Percentiles rank a stretch among this genome's conserved stretches.
Evolutionary conservation across 139 green algal genomes (phyloP).

Genomic region (Chlamydomonas sp.): DNA sequence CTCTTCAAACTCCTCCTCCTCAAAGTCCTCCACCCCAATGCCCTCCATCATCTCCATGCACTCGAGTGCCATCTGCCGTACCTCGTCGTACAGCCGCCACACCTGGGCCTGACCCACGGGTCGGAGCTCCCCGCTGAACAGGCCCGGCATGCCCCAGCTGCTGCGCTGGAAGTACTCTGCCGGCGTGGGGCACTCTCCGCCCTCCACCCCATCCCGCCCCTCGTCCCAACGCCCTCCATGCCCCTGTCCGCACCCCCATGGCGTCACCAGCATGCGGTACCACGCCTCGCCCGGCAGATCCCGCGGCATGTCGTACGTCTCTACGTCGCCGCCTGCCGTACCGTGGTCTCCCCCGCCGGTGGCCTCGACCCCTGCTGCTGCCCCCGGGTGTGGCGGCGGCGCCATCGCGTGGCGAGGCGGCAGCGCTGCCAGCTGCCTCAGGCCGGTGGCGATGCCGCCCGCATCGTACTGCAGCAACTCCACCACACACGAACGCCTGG

Average conservation of each 20-base stretch:
- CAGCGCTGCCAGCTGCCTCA: no score
- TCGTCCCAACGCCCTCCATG: not conserved
- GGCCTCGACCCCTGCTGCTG: no score
- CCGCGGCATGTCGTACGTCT: not conserved
- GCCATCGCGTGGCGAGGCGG: no score
- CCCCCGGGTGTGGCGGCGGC: no score
- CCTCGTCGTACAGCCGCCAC: slow-evolving; percentile 29
- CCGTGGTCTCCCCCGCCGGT: not conserved
- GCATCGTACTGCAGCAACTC: no score
- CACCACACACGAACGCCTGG: no score
- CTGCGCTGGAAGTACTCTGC: slow-evolving; percentile 6
- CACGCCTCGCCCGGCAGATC: not conserved
- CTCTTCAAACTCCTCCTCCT: no score
- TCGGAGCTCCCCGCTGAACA: not conserved
- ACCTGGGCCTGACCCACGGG: slow-evolving; percentile 14
- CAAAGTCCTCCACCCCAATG: no score
- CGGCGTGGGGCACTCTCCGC: not conserved
- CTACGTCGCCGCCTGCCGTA: not conserved
- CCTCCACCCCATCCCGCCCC: no score
- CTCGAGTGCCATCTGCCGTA: not conserved
- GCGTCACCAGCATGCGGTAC: slow-evolving; percentile 12
- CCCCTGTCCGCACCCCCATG: not conserved
- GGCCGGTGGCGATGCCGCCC: no score
- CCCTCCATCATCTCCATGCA: not conserved
- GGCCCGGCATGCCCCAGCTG: slow-evolving; percentile 10